phyloP scores from a whole-genome alignment of 2,329 filamentous ascomycete genomes.

The Penicillium polonicum region DNA sequence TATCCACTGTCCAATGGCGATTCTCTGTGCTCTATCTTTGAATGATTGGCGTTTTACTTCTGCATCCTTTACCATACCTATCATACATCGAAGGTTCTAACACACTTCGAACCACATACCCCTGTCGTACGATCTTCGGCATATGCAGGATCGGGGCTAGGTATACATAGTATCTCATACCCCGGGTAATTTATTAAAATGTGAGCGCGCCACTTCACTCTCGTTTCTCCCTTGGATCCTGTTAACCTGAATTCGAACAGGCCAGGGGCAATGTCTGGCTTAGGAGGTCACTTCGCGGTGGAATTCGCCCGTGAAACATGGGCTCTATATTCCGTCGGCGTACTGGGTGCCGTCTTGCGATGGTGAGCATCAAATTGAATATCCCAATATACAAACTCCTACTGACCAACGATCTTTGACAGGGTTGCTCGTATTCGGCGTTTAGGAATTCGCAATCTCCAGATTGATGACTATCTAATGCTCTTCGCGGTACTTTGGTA shows the following conservation, averaged over 20 bases:
- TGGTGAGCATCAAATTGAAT: slow-evolving; percentile 38
- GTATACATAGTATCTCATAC: slow-evolving; percentile 5
- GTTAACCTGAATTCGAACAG: slow-evolving; percentile 12
- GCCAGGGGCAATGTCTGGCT: slow-evolving; percentile 30
- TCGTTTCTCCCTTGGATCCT: slow-evolving; percentile 5
- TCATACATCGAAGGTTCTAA: slow-evolving; percentile 2
- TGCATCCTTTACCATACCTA: slow-evolving; percentile 11
- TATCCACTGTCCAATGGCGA: neutral
- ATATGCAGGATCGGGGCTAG: slow-evolving; percentile 11
- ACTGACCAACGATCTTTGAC: neutral
- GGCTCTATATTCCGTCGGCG: slow-evolving; percentile 42
- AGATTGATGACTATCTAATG: slow-evolving; percentile 59
- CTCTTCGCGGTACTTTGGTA: slow-evolving; percentile 55
- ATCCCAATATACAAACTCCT: neutral
- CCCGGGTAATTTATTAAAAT: slow-evolving; percentile 18
- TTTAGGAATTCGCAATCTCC: slow-evolving; percentile 51
- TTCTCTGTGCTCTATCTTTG: slow-evolving; percentile 4
- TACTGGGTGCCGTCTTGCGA: slow-evolving; percentile 38
- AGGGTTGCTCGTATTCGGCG: slow-evolving; percentile 43
- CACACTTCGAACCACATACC: slow-evolving; percentile 3
- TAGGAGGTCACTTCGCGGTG: slow-evolving; percentile 29
- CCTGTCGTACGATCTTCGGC: slow-evolving; percentile 10
- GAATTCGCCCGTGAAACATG: slow-evolving; percentile 41
- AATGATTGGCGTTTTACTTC: slow-evolving; percentile 14
- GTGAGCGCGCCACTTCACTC: slow-evolving; percentile 12